These are phyloP conservation scores for Phytophthora uliginosa DNA, from an alignment of 352 stramenopile genomes.

Conservation along the genomic window DNA sequence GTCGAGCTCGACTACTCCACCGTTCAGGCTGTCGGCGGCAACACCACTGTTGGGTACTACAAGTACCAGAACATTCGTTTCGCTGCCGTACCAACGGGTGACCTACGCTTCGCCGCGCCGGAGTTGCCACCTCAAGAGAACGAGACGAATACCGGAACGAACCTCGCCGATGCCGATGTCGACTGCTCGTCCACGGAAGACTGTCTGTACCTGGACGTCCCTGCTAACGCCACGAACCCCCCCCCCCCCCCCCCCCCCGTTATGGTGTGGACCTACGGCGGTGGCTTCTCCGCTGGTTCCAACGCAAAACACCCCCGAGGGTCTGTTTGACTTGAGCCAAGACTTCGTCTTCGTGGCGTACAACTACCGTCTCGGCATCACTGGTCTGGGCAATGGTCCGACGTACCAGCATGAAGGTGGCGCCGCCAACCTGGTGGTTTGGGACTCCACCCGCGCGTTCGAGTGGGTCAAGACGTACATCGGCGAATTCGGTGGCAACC, in stretches of 20 bases:
- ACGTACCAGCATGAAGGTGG: conserved; percentile 31
- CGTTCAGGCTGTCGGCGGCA: conserved; percentile 18
- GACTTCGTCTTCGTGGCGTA: conserved; percentile 35
- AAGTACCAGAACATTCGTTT: conserved; percentile 35
- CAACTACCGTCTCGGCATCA: conserved; percentile 40
- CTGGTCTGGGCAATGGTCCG: conserved; percentile 23
- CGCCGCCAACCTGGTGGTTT: conserved; percentile 28
- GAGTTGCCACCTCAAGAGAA: conserved; percentile 20
- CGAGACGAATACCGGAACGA: conserved; percentile 26
- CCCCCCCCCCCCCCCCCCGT: too few species aligned
- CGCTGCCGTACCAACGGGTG: conserved; percentile 13
- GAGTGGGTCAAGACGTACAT: conserved; percentile 44
- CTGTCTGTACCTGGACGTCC: conserved; percentile 41
- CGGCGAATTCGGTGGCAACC: conserved; percentile 35
- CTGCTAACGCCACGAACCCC: conserved; percentile 25
- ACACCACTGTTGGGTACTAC: conserved; percentile 26
- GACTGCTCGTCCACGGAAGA: conserved; percentile 28
- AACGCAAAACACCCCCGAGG: conserved; percentile 23
- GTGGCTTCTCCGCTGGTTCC: conserved; percentile 23
- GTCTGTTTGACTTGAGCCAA: conserved; percentile 19
- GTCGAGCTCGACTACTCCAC: conserved; percentile 29
- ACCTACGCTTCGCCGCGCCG: conserved; percentile 21
- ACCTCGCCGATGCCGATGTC: conserved; percentile 32
- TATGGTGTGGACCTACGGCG: conserved; percentile 41
- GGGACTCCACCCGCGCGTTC: conserved; percentile 33